These are phyloP conservation scores for Hibiscus trionum DNA, from an alignment of 345 rosid species.

Conservation along the genomic window DNA sequence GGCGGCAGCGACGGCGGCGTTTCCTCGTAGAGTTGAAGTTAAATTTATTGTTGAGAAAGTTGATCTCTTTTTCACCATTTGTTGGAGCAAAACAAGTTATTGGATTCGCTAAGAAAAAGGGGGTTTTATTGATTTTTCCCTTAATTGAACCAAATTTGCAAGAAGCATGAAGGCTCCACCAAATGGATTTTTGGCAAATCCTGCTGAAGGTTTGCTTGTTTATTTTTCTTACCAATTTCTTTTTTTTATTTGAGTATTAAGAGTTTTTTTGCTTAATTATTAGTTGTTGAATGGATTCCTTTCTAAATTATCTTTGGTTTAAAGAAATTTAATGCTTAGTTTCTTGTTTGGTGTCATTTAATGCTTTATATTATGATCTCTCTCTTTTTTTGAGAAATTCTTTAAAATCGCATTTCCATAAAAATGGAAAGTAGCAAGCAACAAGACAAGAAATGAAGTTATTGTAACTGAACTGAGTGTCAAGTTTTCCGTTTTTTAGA, in stretches of 20 bases:
- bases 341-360: background rate
- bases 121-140: background rate
- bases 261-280: background rate
- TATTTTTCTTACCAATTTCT: background rate
- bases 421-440: slow-evolving; percentile 1
- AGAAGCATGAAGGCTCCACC: slow-evolving; percentile 81
- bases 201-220: slow-evolving; percentile 55
- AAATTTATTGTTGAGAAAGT: slow-evolving; percentile 10
- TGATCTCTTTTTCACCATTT: background rate
- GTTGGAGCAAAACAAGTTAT: slow-evolving; percentile 15
- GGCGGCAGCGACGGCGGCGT: background rate
- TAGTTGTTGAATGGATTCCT: background rate
- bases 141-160: slow-evolving; percentile 3
- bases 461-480: background rate
- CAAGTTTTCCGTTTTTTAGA: background rate
- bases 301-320: background rate
- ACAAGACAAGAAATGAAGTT: background rate
- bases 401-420: background rate
- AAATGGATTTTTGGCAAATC: slow-evolving; percentile 61
- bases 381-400: background rate
- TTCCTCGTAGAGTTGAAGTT: background rate
- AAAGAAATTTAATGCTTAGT: background rate
- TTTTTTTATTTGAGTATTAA: background rate
- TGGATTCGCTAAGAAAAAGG: slow-evolving; percentile 4
- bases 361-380: background rate